A percentile compares a stretch with the other conserved stretches of the same genome.
phyloP scores from a whole-genome alignment of 2,329 filamentous ascomycete species.

The Trichoderma brevicompactum region DNA sequence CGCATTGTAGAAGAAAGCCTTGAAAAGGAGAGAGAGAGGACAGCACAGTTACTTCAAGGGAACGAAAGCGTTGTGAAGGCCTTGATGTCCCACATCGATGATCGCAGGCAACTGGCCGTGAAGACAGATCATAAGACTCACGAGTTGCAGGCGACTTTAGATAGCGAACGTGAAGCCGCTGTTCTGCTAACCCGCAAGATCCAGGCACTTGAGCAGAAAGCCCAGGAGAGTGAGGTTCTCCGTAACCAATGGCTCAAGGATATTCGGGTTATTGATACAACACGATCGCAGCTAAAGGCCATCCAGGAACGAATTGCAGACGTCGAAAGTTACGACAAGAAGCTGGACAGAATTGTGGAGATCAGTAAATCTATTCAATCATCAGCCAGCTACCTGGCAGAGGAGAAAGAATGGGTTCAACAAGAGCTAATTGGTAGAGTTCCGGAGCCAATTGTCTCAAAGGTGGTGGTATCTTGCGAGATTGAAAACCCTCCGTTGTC shows the following conservation, averaged over 20 bases:
- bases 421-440: constrained; percentile 33
- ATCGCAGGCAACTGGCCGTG: constrained; percentile 32
- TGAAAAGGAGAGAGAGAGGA: constrained; percentile 32
- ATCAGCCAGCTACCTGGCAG: constrained; percentile 38
- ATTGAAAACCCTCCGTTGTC: neutral
- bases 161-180: neutral
- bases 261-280: constrained; percentile 35
- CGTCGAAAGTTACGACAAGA: constrained; percentile 35
- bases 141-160: neutral
- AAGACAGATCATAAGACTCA: neutral
- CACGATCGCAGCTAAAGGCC: constrained; percentile 36
- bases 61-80: constrained; percentile 3
- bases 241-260: constrained; percentile 38
- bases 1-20: constrained; percentile 35
- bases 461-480: neutral
- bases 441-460: neutral
- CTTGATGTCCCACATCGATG: constrained; percentile 31
- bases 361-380: constrained; percentile 39
- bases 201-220: constrained; percentile 33
- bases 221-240: constrained; percentile 32
- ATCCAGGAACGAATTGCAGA: constrained; percentile 36
- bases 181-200: constrained; percentile 33
- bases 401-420: constrained; percentile 40
- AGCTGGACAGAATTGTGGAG: constrained; percentile 37
- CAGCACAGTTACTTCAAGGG: constrained; percentile 29